Evolutionary conservation across 768 basidiomycete genomes (phyloP).

Genomic region (Auriculariales sp.): DNA sequence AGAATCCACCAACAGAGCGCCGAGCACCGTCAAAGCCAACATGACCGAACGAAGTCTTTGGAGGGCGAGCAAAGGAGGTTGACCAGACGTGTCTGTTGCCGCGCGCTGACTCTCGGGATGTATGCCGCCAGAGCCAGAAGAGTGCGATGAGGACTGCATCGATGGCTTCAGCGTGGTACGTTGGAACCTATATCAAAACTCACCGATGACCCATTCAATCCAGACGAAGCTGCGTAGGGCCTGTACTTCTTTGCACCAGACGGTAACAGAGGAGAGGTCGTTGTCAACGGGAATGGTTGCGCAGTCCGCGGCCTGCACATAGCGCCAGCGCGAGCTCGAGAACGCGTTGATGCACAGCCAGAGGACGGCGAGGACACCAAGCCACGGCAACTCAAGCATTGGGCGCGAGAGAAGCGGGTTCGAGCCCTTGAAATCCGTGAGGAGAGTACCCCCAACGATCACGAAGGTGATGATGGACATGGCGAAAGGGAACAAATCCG

Average conservation of each 20-base stretch:
- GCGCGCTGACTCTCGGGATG: conserved; percentile 25
- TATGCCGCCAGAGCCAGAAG: conserved; percentile 27
- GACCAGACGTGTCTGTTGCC: conserved; percentile 40
- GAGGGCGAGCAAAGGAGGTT: conserved; percentile 28
- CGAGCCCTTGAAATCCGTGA: conserved; percentile 25
- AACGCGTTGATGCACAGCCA: conserved; percentile 51
- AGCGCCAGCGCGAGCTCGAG: conserved; percentile 41
- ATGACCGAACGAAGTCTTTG: not conserved
- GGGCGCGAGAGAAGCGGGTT: conserved; percentile 32
- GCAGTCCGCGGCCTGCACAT: conserved; percentile 30
- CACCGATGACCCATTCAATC: conserved; percentile 40
- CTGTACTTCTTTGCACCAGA: conserved; percentile 43
- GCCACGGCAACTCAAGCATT: conserved; percentile 31
- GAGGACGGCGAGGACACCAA: conserved; percentile 31
- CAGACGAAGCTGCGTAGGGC: conserved; percentile 44
- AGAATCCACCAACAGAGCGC: not conserved
- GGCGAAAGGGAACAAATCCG: conserved; percentile 46
- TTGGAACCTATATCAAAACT: conserved; percentile 13
- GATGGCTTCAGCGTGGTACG: not conserved
- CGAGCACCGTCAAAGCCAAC: not conserved
- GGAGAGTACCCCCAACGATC: conserved; percentile 25
- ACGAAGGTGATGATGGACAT: conserved; percentile 38
- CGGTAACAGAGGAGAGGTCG: not conserved
- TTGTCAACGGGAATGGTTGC: conserved; percentile 31
- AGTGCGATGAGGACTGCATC: conserved; percentile 28